These are phyloP conservation scores for Alternaria sp. DNA, from an alignment of 2,329 filamentous ascomycete species.

Conservation along the genomic window DNA sequence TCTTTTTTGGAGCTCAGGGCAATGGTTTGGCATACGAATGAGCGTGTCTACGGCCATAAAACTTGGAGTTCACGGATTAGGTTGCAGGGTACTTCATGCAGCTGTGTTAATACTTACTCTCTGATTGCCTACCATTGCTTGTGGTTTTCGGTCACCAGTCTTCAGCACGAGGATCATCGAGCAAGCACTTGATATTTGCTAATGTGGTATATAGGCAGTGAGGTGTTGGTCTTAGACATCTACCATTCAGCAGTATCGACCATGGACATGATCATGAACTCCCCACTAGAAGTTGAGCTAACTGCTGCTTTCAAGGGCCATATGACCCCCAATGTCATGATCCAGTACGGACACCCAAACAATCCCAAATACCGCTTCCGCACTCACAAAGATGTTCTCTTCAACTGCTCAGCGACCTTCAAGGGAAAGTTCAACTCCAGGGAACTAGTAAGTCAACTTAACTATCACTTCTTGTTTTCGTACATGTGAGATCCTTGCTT, in stretches of 20 bases:
- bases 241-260: not conserved
- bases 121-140: not conserved
- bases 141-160: not conserved
- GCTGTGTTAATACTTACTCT: conserved; percentile 30
- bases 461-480: not conserved
- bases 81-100: conserved; percentile 26
- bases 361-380: not conserved
- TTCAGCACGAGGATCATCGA: not conserved
- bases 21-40: conserved; percentile 19
- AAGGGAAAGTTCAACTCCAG: not conserved
- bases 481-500: not conserved
- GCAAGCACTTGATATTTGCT: not conserved
- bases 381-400: not conserved
- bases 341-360: not conserved
- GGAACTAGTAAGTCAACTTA: not conserved
- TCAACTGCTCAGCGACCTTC: not conserved
- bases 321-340: not conserved
- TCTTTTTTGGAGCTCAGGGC: conserved; percentile 13
- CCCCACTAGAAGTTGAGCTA: not conserved
- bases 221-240: not conserved
- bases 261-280: not conserved
- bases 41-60: conserved; percentile 10
- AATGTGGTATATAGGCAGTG: not conserved
- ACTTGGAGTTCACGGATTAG: conserved; percentile 31
- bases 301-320: not conserved